Evolutionary conservation across 2,329 filamentous ascomycete species (phyloP), one percentile per base, ranked within the genome.

Genomic region (Pseudogymnoascus pannorum): DNA sequence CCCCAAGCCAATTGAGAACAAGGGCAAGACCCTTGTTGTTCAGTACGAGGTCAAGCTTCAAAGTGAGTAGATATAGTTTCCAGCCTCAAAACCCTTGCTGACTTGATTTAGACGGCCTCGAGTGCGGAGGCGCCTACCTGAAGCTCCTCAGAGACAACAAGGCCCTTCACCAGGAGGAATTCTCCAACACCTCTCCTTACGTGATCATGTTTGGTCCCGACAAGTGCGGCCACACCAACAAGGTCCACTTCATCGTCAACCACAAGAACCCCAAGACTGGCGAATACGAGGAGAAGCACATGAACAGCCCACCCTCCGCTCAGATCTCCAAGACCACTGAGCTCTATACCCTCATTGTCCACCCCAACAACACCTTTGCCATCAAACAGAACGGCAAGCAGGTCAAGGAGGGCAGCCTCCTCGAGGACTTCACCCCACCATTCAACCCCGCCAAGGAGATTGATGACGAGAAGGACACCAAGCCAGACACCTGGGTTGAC

Each of bases 251-350:
- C 81, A 99, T 99, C 77, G 96, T 99, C 87, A 94, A 95, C 79
- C 94, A 99, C 89, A 99, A 97, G 90, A 99, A 97, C 86, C 94
- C 94, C 75, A 97, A 96, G 89, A 97, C 92, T 54, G 93, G 93
- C 81, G 91, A 97, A 78, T 99, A 99, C 73, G 93, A 99, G 85
- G 94, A 99, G 89, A 99, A 99, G 88, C 94, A 99, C 79, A 84
- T 99, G 66, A 86, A 84, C 74, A 84, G 83, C 71, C 88, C 93
- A 67, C 92, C 94, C 64, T 83, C 87, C 63, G 92, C 92, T 74
- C 89, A 87, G 75, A 94, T 96, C 72, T 83, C 87, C 80, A 97
- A 97, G 87, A 88, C 91, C 66, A 89, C 90, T 66, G 88, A 93
- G 76, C 88, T 99, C 66, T 99, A 99, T 84, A 97, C 94, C 64